A percentile compares a stretch with the other conserved stretches of the same genome.
These are phyloP conservation scores for Gyrodon lividus DNA, from an alignment of 768 basidiomycete genomes.

Conservation along the genomic window DNA sequence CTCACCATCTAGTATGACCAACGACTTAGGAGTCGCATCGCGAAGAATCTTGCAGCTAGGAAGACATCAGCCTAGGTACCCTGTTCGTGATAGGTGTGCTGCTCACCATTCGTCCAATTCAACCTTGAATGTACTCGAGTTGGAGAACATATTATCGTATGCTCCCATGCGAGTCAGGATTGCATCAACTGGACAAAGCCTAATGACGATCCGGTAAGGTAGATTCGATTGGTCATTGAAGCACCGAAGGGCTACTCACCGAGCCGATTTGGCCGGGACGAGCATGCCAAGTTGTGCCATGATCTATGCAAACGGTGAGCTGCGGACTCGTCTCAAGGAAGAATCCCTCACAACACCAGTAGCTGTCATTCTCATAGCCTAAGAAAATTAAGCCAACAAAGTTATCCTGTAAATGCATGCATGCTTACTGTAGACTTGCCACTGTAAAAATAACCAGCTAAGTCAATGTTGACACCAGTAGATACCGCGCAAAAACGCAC, in stretches of 20 bases:
- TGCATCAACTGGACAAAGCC: slow-evolving; percentile 84
- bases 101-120: slow-evolving; percentile 93
- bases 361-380: slow-evolving; percentile 95
- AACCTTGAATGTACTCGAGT: slow-evolving; percentile 96
- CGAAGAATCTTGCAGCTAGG: slow-evolving; percentile 87
- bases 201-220: slow-evolving; percentile 28
- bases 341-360: slow-evolving; percentile 64
- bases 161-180: slow-evolving; percentile 98
- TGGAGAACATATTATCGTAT: slow-evolving; percentile 95
- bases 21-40: slow-evolving; percentile 88
- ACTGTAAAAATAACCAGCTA: slow-evolving; percentile 33
- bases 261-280: slow-evolving; percentile 82
- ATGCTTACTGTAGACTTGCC: slow-evolving; percentile 71
- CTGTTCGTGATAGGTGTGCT: neutral
- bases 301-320: slow-evolving; percentile 43
- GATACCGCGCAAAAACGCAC: slow-evolving; percentile 41
- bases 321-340: neutral
- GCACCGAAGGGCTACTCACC: slow-evolving; percentile 40
- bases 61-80: neutral
- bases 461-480: neutral
- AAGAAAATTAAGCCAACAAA: slow-evolving; percentile 3
- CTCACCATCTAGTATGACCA: slow-evolving; percentile 93
- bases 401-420: neutral
- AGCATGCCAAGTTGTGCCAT: slow-evolving; percentile 97
- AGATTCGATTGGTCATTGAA: neutral